Percentiles rank a stretch among this genome's conserved stretches.
Evolutionary conservation across 2,329 filamentous ascomycete species (phyloP).

Genomic region (Botryotinia calthae): DNA sequence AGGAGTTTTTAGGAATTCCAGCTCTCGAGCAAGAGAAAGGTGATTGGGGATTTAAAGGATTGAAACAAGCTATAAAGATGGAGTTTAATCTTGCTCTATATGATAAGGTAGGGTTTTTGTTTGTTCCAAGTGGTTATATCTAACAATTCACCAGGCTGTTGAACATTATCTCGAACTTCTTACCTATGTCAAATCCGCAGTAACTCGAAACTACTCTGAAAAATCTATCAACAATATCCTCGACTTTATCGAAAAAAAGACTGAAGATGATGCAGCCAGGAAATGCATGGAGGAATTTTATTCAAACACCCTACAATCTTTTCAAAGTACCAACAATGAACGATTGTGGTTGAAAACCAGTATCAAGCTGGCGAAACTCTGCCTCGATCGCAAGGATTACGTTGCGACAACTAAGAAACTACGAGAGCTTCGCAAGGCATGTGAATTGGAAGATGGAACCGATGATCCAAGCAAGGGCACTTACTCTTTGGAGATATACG

Average conservation of each 20-base stretch:
- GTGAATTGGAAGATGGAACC: conserved; percentile 79
- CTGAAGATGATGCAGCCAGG: conserved; percentile 67
- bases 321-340: conserved; percentile 97
- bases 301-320: conserved; percentile 86
- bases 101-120: conserved; percentile 59
- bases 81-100: conserved; percentile 93
- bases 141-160: conserved; percentile 60
- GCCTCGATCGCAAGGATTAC: conserved; percentile 90
- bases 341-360: conserved; percentile 97
- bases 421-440: conserved; percentile 82
- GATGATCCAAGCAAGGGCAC: conserved; percentile 96
- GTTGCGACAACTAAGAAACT: conserved; percentile 76
- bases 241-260: conserved; percentile 93
- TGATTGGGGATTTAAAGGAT: conserved; percentile 97
- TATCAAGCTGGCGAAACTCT: conserved; percentile 89
- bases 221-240: conserved; percentile 99
- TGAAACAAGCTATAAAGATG: conserved; percentile 97
- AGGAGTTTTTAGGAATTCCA: conserved; percentile 88
- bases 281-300: conserved; percentile 94
- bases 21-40: conserved; percentile 84
- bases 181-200: conserved; percentile 94
- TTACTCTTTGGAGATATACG: conserved; percentile 92
- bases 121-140: neutral
- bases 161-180: conserved; percentile 93
- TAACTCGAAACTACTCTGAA: conserved; percentile 97